Evolutionary conservation across 208 protist species (phyloP).

Genomic region (Tritrichomonas musculus): DNA sequence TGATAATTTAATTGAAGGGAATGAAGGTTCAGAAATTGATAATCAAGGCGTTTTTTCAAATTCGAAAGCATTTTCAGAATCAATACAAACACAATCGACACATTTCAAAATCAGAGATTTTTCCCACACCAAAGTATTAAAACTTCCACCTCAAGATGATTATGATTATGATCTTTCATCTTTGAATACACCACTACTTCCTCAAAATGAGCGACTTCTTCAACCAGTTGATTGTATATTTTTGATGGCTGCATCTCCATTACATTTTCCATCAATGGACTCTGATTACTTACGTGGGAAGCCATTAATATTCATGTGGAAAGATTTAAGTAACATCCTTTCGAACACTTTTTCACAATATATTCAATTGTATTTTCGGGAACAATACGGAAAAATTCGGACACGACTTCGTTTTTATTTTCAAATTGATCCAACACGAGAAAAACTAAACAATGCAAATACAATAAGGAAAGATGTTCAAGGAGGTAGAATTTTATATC

Average conservation of each 20-base stretch:
- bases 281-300: not conserved
- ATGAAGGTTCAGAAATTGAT: no score
- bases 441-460: not conserved
- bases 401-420: not conserved
- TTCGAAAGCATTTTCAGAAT: not conserved
- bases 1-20: no score
- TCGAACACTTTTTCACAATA: not conserved
- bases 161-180: not conserved
- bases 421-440: not conserved
- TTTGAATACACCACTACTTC: not conserved
- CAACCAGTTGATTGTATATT: not conserved
- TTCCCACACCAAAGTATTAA: not conserved
- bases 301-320: constrained; percentile 15
- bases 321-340: not conserved
- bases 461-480: not conserved
- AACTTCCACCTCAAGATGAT: not conserved
- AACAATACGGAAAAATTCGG: not conserved
- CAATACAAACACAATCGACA: not conserved
- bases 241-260: not conserved
- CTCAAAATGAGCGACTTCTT: not conserved
- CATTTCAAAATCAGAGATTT: not conserved
- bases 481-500: not conserved
- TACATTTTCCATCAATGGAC: not conserved
- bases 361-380: not conserved
- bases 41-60: no score